These are phyloP conservation scores for Entonaema liquescens DNA, from an alignment of 495 filamentous ascomycete genomes.

Conservation along the genomic window DNA sequence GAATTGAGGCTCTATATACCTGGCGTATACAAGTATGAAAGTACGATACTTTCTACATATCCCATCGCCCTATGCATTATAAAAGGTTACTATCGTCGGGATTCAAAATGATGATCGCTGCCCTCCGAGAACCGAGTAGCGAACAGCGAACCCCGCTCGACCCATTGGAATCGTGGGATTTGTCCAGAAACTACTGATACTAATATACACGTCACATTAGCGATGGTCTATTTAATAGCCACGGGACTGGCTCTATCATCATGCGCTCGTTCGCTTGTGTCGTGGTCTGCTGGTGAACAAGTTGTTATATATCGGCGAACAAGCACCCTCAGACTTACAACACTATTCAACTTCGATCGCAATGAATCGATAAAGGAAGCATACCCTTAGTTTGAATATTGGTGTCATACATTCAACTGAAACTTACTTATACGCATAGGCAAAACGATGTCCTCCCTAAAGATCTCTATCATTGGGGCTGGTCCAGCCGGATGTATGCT, in stretches of 20 bases:
- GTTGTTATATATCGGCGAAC: background rate
- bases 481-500: conserved; percentile 65
- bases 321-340: background rate
- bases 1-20: background rate
- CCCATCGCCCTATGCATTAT: background rate
- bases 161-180: background rate
- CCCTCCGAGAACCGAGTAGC: background rate
- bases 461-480: conserved; percentile 66
- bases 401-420: background rate
- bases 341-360: no score
- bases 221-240: background rate
- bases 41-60: background rate
- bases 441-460: conserved; percentile 38
- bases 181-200: background rate
- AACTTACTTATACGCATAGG: background rate
- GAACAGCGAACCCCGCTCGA: background rate
- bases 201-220: background rate
- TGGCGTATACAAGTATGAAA: background rate
- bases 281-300: background rate
- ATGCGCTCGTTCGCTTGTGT: background rate
- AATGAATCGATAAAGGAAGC: no score
- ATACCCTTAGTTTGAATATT: background rate
- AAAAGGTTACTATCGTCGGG: background rate
- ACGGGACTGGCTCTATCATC: background rate
- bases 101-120: background rate